Evolutionary conservation across 1,284 basidiomycete species (phyloP).

Genomic region (Trichosporon coremiiforme): DNA sequence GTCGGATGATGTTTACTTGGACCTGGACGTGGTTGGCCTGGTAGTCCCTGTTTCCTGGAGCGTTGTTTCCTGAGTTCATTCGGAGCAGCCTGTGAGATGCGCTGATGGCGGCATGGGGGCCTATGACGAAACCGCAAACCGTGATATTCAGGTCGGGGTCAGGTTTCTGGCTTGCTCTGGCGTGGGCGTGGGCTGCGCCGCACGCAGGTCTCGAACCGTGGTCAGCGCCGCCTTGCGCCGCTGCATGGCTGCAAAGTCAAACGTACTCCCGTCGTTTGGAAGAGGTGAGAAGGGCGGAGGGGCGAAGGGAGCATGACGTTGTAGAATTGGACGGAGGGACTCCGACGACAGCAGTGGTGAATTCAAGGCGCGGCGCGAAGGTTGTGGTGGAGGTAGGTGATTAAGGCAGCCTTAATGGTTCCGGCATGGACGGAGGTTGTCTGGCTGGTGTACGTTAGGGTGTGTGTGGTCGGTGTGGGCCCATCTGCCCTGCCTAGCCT

Average conservation of each 20-base stretch:
- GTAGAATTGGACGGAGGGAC: background rate
- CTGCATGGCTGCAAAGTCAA: background rate
- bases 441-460: background rate
- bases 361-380: conserved; percentile 1
- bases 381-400: background rate
- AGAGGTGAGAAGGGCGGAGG: background rate
- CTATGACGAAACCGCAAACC: conserved; percentile 8
- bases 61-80: background rate
- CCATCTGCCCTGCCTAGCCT: background rate
- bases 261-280: background rate
- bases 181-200: background rate
- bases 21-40: background rate
- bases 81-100: conserved; percentile 7
- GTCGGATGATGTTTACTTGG: background rate
- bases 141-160: background rate
- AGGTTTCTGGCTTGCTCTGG: background rate
- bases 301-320: background rate
- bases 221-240: no score
- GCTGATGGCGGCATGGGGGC: background rate
- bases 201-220: no score
- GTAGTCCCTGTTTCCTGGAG: background rate
- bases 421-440: conserved; percentile 2
- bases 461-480: background rate
- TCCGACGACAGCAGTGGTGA: background rate
- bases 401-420: background rate